Base-by-base conservation (phyloP, 805 yeast species). In the Candida coleopterorum region DNA sequence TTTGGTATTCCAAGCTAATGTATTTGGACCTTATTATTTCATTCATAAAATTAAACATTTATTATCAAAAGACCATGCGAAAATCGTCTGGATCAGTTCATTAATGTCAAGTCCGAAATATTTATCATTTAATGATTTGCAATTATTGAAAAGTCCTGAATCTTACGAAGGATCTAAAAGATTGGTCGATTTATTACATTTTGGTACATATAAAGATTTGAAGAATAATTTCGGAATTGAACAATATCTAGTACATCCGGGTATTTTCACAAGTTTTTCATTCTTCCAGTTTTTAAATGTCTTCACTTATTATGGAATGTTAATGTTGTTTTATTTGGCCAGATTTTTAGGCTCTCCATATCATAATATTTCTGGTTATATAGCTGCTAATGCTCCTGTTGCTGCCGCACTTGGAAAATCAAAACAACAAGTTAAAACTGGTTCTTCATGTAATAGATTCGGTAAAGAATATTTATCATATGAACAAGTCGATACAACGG, bases 121-220 rank as follows among this genome's bases (percentile, higher is more conserved):
- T 53, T 67, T 90, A 25, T 79, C 90, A 14, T 69, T 79, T 39
- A 64, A 82, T 30, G 97, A 93, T 51, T 58, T 90, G 26, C 85
- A 88, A 55, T 64, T 89, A 42, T 45, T 85, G 25, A 55, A 72
- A 45, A 70, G 83, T 12, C 69, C 68, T 32, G 76, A 74, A 34
- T 78, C 96, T 6, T 93, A 93, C 54, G 97, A 90, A 56, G 95
- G 95, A 9, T 87, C 97, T 2, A 93, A 93, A 53, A 70, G 95
- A 51, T 64, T 83, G 45, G 80, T 90, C 26, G 97, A 93, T 57
- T 68, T 89, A 38, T 60, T 88, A 28, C 97, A 90, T 59, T 57
- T 75, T 29, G 88, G 85, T 7, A 75, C 88, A 2, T 84, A 75
- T 56, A 55, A 73, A 40, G 46, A 62, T 14, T 61, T 86, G 51